Conservation (phyloP, 352 stramenopile genomes). For the Phytopythium delawarense region DNA sequence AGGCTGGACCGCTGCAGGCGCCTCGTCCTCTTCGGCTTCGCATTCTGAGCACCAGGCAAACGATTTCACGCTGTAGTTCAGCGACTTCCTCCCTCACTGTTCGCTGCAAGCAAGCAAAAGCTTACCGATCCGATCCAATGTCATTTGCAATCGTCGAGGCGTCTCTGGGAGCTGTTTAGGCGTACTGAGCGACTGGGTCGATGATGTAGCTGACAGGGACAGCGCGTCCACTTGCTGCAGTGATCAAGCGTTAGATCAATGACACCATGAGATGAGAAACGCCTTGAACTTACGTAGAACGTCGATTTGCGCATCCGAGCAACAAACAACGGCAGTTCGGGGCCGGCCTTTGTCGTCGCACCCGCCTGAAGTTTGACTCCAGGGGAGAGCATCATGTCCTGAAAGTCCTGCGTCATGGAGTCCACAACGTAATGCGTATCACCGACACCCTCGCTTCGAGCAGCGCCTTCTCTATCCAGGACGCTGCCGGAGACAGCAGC, state of each 20-base stretch:
- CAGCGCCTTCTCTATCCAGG: background rate
- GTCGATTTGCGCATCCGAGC: conserved; percentile 24
- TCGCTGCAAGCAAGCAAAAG: background rate
- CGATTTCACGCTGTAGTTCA: background rate
- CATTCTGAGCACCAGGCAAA: background rate
- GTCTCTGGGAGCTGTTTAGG: background rate
- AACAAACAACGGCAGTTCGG: conserved; percentile 21
- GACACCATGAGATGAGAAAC: background rate
- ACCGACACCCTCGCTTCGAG: background rate
- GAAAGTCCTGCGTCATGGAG: conserved; percentile 20
- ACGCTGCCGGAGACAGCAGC: background rate
- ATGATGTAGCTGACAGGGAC: background rate
- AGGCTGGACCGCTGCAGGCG: background rate
- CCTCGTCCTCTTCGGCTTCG: background rate
- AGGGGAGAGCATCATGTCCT: conserved; percentile 23
- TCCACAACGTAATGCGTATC: conserved; percentile 12
- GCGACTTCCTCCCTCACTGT: background rate
- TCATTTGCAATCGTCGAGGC: no score
- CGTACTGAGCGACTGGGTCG: background rate
- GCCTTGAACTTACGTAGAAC: conserved; percentile 19
- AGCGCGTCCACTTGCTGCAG: conserved; percentile 4
- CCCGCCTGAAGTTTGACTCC: conserved; percentile 27
- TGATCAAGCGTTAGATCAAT: background rate
- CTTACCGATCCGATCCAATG: background rate
- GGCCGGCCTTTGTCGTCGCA: conserved; percentile 16